Percentiles rank a stretch among this genome's conserved stretches.
These are phyloP conservation scores for Testicularia cyperi DNA, from an alignment of 1,284 basidiomycete genomes.

Conservation along the genomic window DNA sequence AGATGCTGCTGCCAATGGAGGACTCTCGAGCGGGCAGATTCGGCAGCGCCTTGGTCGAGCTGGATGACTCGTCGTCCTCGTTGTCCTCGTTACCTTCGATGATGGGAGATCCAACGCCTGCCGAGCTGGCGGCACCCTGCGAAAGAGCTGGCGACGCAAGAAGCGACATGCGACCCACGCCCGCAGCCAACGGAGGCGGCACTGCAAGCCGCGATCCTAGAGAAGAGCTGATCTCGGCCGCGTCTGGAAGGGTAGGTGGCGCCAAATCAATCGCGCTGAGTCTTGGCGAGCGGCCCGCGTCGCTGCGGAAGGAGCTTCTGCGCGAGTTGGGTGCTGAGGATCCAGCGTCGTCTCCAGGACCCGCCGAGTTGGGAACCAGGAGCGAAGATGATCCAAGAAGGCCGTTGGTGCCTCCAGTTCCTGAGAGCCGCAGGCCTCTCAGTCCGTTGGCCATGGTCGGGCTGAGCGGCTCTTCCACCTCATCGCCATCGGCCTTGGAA, in stretches of 20 bases:
- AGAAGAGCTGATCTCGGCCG: slow-evolving; percentile 4
- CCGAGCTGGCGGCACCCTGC: slow-evolving; percentile 29
- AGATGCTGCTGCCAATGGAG: slow-evolving; percentile 8
- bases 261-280: slow-evolving; percentile 5
- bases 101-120: slow-evolving; percentile 33
- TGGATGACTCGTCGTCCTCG: background rate
- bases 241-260: slow-evolving; percentile 3
- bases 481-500: slow-evolving; percentile 22
- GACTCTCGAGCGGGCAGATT: slow-evolving; percentile 8
- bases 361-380: slow-evolving; percentile 6
- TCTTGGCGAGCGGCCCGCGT: slow-evolving; percentile 16
- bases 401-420: slow-evolving; percentile 16
- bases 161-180: slow-evolving; percentile 6
- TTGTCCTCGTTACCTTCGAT: slow-evolving; percentile 38
- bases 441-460: slow-evolving; percentile 32
- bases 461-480: slow-evolving; percentile 28
- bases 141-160: slow-evolving; percentile 29
- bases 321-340: slow-evolving; percentile 30
- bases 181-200: slow-evolving; percentile 3
- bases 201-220: slow-evolving; percentile 17
- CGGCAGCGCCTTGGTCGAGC: slow-evolving; percentile 8
- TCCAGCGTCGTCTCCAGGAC: slow-evolving; percentile 3
- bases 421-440: slow-evolving; percentile 32
- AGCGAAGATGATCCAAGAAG: slow-evolving; percentile 12
- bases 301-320: slow-evolving; percentile 37